phyloP scores from a whole-genome alignment of 108 stramenopile genomes.

The Asterionellopsis glacialis region DNA sequence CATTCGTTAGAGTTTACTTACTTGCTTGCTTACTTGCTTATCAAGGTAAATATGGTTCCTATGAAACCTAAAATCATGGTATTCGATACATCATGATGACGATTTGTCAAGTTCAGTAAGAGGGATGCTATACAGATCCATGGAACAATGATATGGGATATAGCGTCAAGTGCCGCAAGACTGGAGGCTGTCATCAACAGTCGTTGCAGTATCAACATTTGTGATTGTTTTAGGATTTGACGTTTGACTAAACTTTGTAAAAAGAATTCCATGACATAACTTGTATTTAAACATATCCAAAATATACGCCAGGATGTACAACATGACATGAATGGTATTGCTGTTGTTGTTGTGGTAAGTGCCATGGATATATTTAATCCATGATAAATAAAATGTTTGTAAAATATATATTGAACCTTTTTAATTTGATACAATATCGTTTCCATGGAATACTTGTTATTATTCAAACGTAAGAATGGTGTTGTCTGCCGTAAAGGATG shows the following conservation, averaged over 20 bases:
- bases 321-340: not conserved
- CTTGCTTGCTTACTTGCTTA: no score
- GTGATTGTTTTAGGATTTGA: constrained; percentile 31
- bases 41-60: not conserved
- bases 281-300: constrained; percentile 69
- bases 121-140: constrained; percentile 27
- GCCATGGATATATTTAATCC: constrained; percentile 67
- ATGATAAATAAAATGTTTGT: constrained; percentile 82
- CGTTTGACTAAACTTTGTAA: constrained; percentile 79
- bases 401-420: constrained; percentile 83
- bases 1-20: no score
- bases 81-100: constrained; percentile 54
- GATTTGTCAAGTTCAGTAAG: constrained; percentile 38
- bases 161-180: constrained; percentile 19
- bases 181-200: constrained; percentile 51
- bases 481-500: not conserved
- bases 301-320: constrained; percentile 49
- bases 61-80: constrained; percentile 11
- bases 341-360: not conserved
- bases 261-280: constrained; percentile 88
- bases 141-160: constrained; percentile 4
- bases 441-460: constrained; percentile 16
- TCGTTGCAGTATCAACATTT: constrained; percentile 51
- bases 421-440: constrained; percentile 73
- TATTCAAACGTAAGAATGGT: not conserved